Conservation (phyloP, 2,329 filamentous ascomycete species). For the Cladosporium oxysporum region DNA sequence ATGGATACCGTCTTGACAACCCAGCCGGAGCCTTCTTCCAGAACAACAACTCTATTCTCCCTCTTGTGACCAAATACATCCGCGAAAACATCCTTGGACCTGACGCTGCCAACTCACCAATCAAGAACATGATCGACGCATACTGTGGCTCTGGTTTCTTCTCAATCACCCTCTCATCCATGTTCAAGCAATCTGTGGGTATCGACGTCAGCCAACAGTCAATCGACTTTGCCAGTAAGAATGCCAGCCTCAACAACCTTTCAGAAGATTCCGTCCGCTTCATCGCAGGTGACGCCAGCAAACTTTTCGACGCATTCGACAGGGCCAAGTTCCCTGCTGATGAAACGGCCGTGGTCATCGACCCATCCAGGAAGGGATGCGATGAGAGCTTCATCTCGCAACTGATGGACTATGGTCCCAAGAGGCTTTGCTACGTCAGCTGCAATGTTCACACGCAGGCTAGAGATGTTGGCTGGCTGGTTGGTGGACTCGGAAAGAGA, state of each 20-base stretch:
- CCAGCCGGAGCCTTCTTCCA: slow-evolving; percentile 96
- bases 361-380: slow-evolving; percentile 95
- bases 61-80: slow-evolving; percentile 82
- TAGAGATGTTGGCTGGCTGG: slow-evolving; percentile 83
- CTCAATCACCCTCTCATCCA: slow-evolving; percentile 83
- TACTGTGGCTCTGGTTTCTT: slow-evolving; percentile 98
- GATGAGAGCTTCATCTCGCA: slow-evolving; percentile 82
- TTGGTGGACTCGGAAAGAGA: slow-evolving; percentile 61
- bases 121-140: slow-evolving; percentile 92
- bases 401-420: slow-evolving; percentile 74
- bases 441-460: slow-evolving; percentile 99
- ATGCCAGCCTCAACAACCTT: slow-evolving; percentile 76
- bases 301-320: slow-evolving; percentile 74
- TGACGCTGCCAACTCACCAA: slow-evolving; percentile 42
- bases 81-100: slow-evolving; percentile 70
- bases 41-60: slow-evolving; percentile 98
- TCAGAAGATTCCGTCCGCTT: slow-evolving; percentile 70
- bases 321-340: slow-evolving; percentile 64
- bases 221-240: slow-evolving; percentile 75
- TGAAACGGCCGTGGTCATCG: slow-evolving; percentile 90
- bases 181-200: slow-evolving; percentile 78
- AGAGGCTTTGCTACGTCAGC: slow-evolving; percentile 86
- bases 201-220: slow-evolving; percentile 84
- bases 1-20: slow-evolving; percentile 81
- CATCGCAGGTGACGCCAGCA: slow-evolving; percentile 81